A percentile compares a stretch with the other conserved stretches of the same genome.
Evolutionary conservation across 2,329 filamentous ascomycete genomes (phyloP).

Genomic region (Ophiosphaerella narmari): DNA sequence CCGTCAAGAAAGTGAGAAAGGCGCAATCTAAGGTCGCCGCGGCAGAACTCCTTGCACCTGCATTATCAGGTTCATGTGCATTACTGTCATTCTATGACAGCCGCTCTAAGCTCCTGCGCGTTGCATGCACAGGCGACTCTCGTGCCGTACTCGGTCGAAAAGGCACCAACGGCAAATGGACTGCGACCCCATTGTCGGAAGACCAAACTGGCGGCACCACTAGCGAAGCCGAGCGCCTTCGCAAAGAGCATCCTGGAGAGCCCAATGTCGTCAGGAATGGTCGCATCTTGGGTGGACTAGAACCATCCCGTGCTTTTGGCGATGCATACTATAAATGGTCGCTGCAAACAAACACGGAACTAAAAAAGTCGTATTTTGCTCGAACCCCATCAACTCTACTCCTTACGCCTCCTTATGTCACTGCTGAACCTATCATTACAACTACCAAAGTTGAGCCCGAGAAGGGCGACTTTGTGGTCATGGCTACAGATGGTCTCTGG

Average conservation of each 20-base stretch:
- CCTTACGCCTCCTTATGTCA: constrained; percentile 94
- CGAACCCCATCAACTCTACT: constrained; percentile 75
- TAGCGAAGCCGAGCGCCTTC: constrained; percentile 80
- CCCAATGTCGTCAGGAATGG: constrained; percentile 86
- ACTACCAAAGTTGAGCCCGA: constrained; percentile 89
- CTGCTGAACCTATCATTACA: constrained; percentile 91
- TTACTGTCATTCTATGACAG: constrained; percentile 96
- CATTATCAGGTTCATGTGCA: constrained; percentile 94
- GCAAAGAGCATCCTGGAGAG: constrained; percentile 86
- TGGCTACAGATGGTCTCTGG: constrained; percentile 97
- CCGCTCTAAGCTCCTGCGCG: constrained; percentile 81
- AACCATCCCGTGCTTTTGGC: constrained; percentile 92
- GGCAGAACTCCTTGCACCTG: constrained; percentile 88
- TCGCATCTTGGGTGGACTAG: constrained; percentile 86
- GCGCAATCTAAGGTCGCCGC: constrained; percentile 87
- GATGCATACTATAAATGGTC: constrained; percentile 98
- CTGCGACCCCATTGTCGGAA: constrained; percentile 82
- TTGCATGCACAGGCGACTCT: constrained; percentile 96
- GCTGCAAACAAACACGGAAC: constrained; percentile 77
- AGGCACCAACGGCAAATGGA: constrained; percentile 83
- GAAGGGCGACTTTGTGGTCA: constrained; percentile 91
- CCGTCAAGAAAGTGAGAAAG: constrained; percentile 87
- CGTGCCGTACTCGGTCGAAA: constrained; percentile 87
- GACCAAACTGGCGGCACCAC: constrained; percentile 93
- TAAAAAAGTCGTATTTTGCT: constrained; percentile 87